phyloP scores from a whole-genome alignment of 768 basidiomycete genomes.

The Leccinum variicolor region DNA sequence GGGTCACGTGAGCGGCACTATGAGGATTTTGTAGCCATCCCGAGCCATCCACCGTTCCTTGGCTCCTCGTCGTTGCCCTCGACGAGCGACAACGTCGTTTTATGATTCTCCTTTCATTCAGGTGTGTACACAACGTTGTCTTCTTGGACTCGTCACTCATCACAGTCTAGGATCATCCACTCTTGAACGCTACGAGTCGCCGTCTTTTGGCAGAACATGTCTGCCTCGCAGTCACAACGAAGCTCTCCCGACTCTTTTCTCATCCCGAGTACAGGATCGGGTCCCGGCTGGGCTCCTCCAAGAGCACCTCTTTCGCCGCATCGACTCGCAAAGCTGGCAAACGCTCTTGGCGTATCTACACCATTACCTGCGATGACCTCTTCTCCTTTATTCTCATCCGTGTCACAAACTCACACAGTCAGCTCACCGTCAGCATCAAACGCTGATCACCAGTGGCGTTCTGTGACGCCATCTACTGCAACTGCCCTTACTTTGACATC shows the following conservation, averaged over 20 bases:
- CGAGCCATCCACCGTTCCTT: not conserved
- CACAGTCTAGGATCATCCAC: not conserved
- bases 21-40: constrained; percentile 9
- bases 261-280: constrained; percentile 10
- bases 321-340: constrained; percentile 77
- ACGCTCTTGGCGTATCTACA: constrained; percentile 78
- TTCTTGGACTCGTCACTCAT: not conserved
- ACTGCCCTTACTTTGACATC: constrained; percentile 38
- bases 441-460: constrained; percentile 41
- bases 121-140: no score
- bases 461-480: constrained; percentile 46
- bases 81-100: not conserved
- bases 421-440: constrained; percentile 17
- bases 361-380: constrained; percentile 55
- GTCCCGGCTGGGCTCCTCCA: constrained; percentile 53
- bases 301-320: constrained; percentile 72
- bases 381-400: constrained; percentile 12
- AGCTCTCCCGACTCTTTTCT: constrained; percentile 8
- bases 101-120: not conserved
- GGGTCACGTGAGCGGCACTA: constrained; percentile 18
- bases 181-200: constrained; percentile 2
- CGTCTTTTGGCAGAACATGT: constrained; percentile 1
- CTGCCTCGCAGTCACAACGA: constrained; percentile 15
- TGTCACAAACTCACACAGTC: constrained; percentile 10
- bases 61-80: constrained; percentile 8